Base-by-base conservation (phyloP, 108 stramenopile species). In the Nannochloropsis gaditana region DNA sequence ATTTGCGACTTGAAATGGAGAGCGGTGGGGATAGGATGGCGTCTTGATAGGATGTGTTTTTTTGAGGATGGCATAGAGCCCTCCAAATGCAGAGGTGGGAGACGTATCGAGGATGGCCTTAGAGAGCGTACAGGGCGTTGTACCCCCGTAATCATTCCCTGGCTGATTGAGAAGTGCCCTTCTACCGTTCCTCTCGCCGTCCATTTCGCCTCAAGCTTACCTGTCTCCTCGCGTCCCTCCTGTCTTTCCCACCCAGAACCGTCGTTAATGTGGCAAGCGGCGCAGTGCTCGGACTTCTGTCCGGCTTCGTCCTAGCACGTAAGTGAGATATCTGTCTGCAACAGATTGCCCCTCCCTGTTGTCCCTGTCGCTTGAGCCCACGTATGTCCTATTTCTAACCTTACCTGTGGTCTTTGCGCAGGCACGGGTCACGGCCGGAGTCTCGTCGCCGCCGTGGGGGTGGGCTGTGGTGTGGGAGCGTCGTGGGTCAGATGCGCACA, bases 351-450 rank as follows among this genome's bases (percentile, higher is more conserved):
- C 59, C 8, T 2, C 5, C 59, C 4, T 73, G 5, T 8, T 73
- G 15, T n/a, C 59, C 0, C 59, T n/a, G 1, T 73, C 59, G 19
- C 59, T 73, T 6, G 59, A 15, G 3, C 59, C 59, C 59, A 73
- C n/a, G 2, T 4, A 73, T n/a, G 15, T n/a, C 4, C 0, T 2
- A 2, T 73, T n/a, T n/a, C 3, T 2, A 15, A 5, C 15, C 8
- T 3, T 4, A 73, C 59, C n/a, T n/a, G n/a, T 73, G 2, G 3
- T 73, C 59, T 73, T 6, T 73, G 59, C 59, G n/a, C 59, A 73
- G 59, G 59, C 4, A 73, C 59, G n/a, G 59, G 59, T n/a, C 59
- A 73, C n/a, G 59, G 59, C n/a, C 59, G 59, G n/a, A 73, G 59
- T n/a, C 59, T 73, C 3, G 59, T 73, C 3, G 59, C 59, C 19